Evolutionary conservation across 2,329 filamentous ascomycete species (phyloP).

Genomic region (Calonectria hawksworthii): DNA sequence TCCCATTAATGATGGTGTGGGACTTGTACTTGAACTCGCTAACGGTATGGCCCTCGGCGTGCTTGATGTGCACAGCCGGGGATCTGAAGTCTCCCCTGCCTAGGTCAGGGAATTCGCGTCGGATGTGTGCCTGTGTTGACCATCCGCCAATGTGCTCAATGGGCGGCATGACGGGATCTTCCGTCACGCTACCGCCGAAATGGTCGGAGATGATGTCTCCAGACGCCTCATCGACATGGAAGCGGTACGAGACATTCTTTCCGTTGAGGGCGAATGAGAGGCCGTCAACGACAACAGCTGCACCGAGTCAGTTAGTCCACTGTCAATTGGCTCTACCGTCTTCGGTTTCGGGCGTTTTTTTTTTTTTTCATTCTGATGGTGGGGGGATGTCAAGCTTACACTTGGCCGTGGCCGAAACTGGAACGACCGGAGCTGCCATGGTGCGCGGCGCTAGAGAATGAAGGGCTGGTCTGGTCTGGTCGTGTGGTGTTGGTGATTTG

Average conservation of each 20-base stretch:
- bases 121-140: constrained; percentile 64
- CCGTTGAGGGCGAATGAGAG: constrained; percentile 70
- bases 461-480: neutral
- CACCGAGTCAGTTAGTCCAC: neutral
- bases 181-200: constrained; percentile 69
- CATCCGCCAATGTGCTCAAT: constrained; percentile 61
- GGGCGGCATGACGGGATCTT: constrained; percentile 61
- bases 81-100: constrained; percentile 74
- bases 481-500: neutral
- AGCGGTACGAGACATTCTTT: constrained; percentile 71
- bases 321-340: neutral
- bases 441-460: neutral
- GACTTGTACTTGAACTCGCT: constrained; percentile 71
- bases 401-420: neutral
- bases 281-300: constrained; percentile 68
- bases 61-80: constrained; percentile 72
- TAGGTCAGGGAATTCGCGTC: constrained; percentile 75
- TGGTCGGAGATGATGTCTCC: constrained; percentile 73
- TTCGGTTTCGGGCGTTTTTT: neutral
- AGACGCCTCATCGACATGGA: constrained; percentile 70
- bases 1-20: constrained; percentile 67
- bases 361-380: neutral
- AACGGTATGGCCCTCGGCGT: constrained; percentile 71
- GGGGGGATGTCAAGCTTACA: neutral
- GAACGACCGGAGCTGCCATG: neutral